A percentile compares a stretch with the other conserved stretches of the same genome.
These are phyloP conservation scores for Hymenoscyphus fructigenus DNA, from an alignment of 2,329 filamentous ascomycete genomes.

Conservation along the genomic window DNA sequence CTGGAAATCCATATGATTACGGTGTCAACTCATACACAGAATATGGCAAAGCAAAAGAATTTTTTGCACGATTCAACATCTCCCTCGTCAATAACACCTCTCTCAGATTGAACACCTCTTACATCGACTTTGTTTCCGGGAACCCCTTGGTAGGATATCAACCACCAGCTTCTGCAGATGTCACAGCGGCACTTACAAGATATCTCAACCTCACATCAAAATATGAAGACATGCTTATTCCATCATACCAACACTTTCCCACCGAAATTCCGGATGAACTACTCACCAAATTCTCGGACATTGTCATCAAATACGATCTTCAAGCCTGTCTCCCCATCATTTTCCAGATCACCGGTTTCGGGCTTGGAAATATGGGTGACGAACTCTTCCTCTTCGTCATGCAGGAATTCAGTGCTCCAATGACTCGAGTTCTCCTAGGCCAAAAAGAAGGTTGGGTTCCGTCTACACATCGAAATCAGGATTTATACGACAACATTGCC, in stretches of 20 bases:
- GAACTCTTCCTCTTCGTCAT: slow-evolving; percentile 13
- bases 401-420: slow-evolving; percentile 13
- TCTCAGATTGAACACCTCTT: slow-evolving; percentile 22
- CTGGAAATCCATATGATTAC: slow-evolving; percentile 37
- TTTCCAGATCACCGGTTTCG: slow-evolving; percentile 11
- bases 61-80: slow-evolving; percentile 36
- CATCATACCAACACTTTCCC: slow-evolving; percentile 17
- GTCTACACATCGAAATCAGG: slow-evolving; percentile 14
- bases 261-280: slow-evolving; percentile 20
- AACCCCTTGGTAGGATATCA: slow-evolving; percentile 1
- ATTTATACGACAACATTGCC: slow-evolving; percentile 16
- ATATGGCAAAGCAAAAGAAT: slow-evolving; percentile 28
- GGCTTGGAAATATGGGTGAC: slow-evolving; percentile 1
- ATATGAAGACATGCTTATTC: slow-evolving; percentile 18
- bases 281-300: slow-evolving; percentile 19
- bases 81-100: slow-evolving; percentile 29
- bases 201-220: slow-evolving; percentile 15
- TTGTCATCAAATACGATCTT: slow-evolving; percentile 19
- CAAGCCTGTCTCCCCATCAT: slow-evolving; percentile 9
- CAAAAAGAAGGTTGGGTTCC: slow-evolving; percentile 14
- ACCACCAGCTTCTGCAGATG: slow-evolving; percentile 3
- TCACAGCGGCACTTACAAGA: slow-evolving; percentile 13
- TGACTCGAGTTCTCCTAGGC: slow-evolving; percentile 11
- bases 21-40: slow-evolving; percentile 45
- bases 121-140: slow-evolving; percentile 38